Base-by-base conservation (phyloP, 176 grass and related monocot genomes). In the Carex parvula region DNA sequence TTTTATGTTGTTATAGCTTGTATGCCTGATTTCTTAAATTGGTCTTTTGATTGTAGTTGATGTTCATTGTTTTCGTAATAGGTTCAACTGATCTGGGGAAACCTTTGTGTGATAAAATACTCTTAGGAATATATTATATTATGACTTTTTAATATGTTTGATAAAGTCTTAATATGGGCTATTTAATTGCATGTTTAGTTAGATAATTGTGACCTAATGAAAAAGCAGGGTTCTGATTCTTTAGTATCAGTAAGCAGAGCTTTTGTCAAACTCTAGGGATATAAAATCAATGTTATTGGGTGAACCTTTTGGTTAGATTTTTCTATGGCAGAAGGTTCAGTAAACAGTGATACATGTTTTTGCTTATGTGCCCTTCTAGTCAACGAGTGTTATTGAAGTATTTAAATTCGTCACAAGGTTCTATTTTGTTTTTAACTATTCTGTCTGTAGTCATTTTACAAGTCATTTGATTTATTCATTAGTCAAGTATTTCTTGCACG, bases 231-330 rank as follows among this genome's bases (percentile, higher is more conserved):
- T 3, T 77, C 73, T 77, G 73, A 35, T 35, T 4, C 26, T 76
- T 76, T 76, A 53, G 24, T 55, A 16, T 17, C 22, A 76, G 48
- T 76, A 0, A 50, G 42, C 48, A 76, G 72, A 54, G 48, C 48
- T 76, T 14, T 76, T 14, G 72, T 76, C 72, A 55, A 76, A 24
- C 22, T 77, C 33, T 77, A 77, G 73, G 50, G 73, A 77, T 56
- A 77, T 24, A 32, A 77, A 77, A 18, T 77, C 73, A 77, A 77
- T 55, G 73, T 77, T 77, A 77, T 56, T 77, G 50, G 73, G 73
- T 77, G 73, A 77, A 57, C 50, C 73, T 77, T 77, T 77, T 77
- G 73, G 73, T 33, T 77, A 77, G 73, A 75, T 56, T 56, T 77
- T 29, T 77, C 50, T 17, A 77, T 77, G 73, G 50, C 73, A 57